Percentiles rank a stretch among this genome's conserved stretches.
Evolutionary conservation across 306 rosid genomes (phyloP).

Genomic region (Glycine latifolia): DNA sequence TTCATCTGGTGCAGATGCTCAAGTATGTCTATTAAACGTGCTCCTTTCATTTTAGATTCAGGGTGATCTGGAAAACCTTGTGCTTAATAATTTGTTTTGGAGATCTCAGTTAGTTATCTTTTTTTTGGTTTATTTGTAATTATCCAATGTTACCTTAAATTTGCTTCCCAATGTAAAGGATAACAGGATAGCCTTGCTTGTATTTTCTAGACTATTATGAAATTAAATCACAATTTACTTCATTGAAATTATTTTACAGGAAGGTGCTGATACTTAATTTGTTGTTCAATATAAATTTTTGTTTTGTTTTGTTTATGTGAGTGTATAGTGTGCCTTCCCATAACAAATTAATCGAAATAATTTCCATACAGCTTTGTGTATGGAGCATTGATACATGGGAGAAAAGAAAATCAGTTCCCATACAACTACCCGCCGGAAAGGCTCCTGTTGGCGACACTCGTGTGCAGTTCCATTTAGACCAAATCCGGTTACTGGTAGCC

Average conservation of each 20-base stretch:
- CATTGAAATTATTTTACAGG: conserved; percentile 26
- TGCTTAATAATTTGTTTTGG: conserved; percentile 35
- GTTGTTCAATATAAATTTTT: neutral
- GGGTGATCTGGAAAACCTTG: conserved; percentile 26
- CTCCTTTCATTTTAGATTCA: conserved; percentile 29
- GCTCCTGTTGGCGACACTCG: conserved; percentile 72
- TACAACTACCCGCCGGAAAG: conserved; percentile 72
- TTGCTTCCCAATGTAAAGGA: conserved; percentile 17
- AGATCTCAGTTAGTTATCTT: conserved; percentile 16
- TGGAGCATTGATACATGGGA: conserved; percentile 93
- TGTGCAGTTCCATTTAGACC: conserved; percentile 78
- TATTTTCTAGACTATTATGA: conserved; percentile 19
- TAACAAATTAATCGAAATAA: conserved; percentile 4
- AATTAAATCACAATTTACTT: conserved; percentile 19
- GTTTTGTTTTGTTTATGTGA: conserved; percentile 16
- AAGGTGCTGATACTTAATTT: neutral
- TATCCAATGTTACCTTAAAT: conserved; percentile 12
- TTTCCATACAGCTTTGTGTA: conserved; percentile 66
- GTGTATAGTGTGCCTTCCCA: conserved; percentile 7
- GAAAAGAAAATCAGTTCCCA: conserved; percentile 70
- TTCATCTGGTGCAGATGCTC: conserved; percentile 91
- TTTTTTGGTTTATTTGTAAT: neutral
- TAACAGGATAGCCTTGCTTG: neutral
- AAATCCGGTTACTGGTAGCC: conserved; percentile 68
- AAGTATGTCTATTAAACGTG: conserved; percentile 57